phyloP scores from a whole-genome alignment of 2,329 filamentous ascomycete genomes.

The Fusarium abutilonis region DNA sequence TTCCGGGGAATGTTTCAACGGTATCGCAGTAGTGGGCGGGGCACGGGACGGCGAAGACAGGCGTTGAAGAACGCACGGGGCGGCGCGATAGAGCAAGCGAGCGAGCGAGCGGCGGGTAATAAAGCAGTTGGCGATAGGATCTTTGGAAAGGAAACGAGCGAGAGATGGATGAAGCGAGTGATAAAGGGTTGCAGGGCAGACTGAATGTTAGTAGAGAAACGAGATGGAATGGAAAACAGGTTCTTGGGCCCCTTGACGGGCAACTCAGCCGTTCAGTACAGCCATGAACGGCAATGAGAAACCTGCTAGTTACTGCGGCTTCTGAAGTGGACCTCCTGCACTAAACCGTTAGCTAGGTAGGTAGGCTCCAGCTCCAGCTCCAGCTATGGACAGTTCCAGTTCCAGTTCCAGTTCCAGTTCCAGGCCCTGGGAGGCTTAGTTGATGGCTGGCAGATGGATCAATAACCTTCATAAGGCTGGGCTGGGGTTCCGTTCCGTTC shows the following conservation, averaged over 20 bases:
- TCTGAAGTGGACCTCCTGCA: neutral
- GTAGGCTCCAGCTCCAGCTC: conserved; percentile 1
- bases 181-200: neutral
- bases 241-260: conserved; percentile 9
- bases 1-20: conserved; percentile 4
- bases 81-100: neutral
- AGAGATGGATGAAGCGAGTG: conserved; percentile 12
- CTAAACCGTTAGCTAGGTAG: conserved; percentile 5
- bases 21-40: conserved; percentile 20
- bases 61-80: neutral
- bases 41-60: conserved; percentile 7
- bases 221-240: conserved; percentile 24
- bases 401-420: conserved; percentile 4
- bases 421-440: conserved; percentile 14
- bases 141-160: conserved; percentile 14
- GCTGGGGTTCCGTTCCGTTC: conserved; percentile 10
- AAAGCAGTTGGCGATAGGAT: conserved; percentile 7
- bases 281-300: conserved; percentile 16
- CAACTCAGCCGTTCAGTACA: conserved; percentile 28
- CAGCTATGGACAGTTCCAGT: too few species aligned
- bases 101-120: neutral
- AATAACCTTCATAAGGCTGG: conserved; percentile 28
- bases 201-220: neutral
- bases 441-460: conserved; percentile 14
- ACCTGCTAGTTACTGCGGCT: neutral